Conservation (phyloP, 2,329 filamentous ascomycete genomes). For the Colletotrichum costaricense region DNA sequence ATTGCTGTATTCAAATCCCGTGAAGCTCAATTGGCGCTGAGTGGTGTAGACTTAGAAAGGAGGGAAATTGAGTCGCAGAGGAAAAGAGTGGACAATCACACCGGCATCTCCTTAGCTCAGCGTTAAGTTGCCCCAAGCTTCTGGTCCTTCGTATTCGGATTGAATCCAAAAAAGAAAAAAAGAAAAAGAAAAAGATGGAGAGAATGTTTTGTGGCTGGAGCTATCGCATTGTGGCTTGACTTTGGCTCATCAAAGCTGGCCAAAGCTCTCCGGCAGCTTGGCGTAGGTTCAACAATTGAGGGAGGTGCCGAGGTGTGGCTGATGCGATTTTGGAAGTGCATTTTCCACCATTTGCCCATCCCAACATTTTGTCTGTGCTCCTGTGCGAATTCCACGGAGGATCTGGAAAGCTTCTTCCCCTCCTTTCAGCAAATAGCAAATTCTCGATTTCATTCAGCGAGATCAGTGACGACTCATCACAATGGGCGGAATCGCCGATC, state of each 20-base stretch:
- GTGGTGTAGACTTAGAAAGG: neutral
- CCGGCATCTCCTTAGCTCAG: neutral
- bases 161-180: neutral
- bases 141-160: neutral
- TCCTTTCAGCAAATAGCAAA: neutral
- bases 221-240: slow-evolving; percentile 6
- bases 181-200: neutral
- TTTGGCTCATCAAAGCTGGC: neutral
- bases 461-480: neutral
- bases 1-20: neutral
- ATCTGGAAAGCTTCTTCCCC: neutral
- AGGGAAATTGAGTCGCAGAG: neutral
- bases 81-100: neutral
- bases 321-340: neutral
- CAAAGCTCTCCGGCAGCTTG: neutral
- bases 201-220: neutral
- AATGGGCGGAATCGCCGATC: slow-evolving; percentile 41
- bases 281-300: slow-evolving; percentile 18
- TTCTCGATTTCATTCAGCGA: neutral
- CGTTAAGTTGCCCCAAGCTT: neutral
- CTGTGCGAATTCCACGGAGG: neutral
- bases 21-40: neutral
- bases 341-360: slow-evolving; percentile 28
- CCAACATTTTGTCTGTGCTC: slow-evolving; percentile 34
- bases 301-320: slow-evolving; percentile 31